Evolutionary conservation across 2,329 filamentous ascomycete genomes (phyloP).

Genomic region (Cadophora gregata): DNA sequence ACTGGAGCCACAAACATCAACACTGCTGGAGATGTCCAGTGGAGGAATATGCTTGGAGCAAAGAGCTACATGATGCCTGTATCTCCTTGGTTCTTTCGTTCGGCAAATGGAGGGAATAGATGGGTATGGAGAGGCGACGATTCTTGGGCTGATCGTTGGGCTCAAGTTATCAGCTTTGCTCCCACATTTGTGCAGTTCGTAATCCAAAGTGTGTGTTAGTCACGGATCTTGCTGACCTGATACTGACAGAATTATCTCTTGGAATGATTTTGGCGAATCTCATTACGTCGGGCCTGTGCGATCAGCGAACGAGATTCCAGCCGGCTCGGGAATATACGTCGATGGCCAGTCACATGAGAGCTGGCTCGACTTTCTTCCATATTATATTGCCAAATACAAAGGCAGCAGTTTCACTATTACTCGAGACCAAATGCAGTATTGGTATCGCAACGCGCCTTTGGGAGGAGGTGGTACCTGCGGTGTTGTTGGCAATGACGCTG

Average conservation of each 20-base stretch:
- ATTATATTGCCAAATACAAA: slow-evolving; percentile 58
- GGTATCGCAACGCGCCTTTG: slow-evolving; percentile 50
- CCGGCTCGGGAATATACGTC: slow-evolving; percentile 54
- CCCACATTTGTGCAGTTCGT: slow-evolving; percentile 52
- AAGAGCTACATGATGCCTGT: slow-evolving; percentile 60
- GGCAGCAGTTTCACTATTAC: slow-evolving; percentile 44
- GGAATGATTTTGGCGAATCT: slow-evolving; percentile 60
- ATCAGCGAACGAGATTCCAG: slow-evolving; percentile 45
- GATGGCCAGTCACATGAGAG: slow-evolving; percentile 55
- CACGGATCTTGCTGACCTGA: slow-evolving; percentile 31
- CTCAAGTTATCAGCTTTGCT: slow-evolving; percentile 51
- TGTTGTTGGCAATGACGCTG: slow-evolving; percentile 43
- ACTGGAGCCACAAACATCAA: slow-evolving; percentile 46
- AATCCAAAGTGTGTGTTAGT: too few relatives aligned
- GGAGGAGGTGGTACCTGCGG: slow-evolving; percentile 44
- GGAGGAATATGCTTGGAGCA: slow-evolving; percentile 44
- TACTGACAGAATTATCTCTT: slow-evolving; percentile 49
- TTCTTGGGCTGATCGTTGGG: slow-evolving; percentile 66
- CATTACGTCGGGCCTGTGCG: slow-evolving; percentile 58
- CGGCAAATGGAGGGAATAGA: slow-evolving; percentile 62
- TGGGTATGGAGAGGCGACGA: slow-evolving; percentile 68
- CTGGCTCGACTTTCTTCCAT: slow-evolving; percentile 56
- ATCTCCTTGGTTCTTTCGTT: slow-evolving; percentile 66
- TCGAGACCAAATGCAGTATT: slow-evolving; percentile 48
- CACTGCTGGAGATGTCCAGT: slow-evolving; percentile 47